A percentile compares a stretch with the other conserved stretches of the same genome.
Conservation (phyloP, 495 filamentous ascomycete genomes). For the Aeminium ludgeri region DNA sequence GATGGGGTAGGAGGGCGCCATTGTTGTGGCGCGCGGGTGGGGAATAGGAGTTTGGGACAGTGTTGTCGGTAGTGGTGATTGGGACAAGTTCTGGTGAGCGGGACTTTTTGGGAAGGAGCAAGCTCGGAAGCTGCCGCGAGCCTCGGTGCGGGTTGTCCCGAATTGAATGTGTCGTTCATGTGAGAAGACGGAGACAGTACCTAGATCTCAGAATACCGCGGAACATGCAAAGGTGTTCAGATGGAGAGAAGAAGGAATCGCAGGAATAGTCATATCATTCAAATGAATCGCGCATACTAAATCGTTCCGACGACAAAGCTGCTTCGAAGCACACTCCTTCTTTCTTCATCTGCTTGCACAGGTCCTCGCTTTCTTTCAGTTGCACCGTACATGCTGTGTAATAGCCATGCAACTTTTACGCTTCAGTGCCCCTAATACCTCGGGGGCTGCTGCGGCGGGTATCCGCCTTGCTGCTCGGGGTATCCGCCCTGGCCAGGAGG, state of each 20-base stretch:
- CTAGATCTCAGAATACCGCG: no score
- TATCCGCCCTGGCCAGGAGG: constrained; percentile 9
- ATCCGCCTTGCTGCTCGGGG: constrained; percentile 11
- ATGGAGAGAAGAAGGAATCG: no score
- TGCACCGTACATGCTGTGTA: background rate
- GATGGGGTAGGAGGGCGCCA: no score
- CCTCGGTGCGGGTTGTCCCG: background rate
- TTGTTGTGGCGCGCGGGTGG: no score
- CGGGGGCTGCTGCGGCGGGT: constrained; percentile 12
- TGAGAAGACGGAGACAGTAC: no score
- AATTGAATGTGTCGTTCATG: background rate
- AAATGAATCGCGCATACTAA: background rate
- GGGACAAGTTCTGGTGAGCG: no score
- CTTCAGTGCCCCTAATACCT: constrained; percentile 7
- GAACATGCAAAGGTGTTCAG: no score
- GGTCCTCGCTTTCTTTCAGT: background rate
- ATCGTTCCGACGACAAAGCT: background rate
- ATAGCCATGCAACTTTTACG: background rate
- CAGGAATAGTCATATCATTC: no score
- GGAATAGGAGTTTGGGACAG: no score
- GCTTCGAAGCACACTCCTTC: background rate
- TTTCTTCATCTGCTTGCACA: background rate
- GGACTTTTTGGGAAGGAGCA: no score
- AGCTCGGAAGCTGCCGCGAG: no score
- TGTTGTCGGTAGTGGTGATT: no score